Conservation (phyloP, 2,329 filamentous ascomycete genomes). For the Monosporascus ibericus region DNA sequence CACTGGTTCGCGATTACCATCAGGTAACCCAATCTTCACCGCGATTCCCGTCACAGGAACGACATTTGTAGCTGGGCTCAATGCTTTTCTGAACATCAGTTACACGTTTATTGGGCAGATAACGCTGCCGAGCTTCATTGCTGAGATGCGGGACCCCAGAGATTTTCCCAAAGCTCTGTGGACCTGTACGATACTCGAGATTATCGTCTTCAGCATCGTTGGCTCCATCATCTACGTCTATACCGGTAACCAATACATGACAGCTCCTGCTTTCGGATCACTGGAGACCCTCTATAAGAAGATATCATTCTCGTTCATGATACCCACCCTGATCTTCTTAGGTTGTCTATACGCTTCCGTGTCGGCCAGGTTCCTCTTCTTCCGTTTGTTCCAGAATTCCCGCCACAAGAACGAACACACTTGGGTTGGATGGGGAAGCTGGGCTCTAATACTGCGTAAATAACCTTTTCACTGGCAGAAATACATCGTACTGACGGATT, state of each 20-base stretch:
- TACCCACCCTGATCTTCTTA: constrained; percentile 87
- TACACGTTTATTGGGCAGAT: constrained; percentile 97
- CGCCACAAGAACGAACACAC: constrained; percentile 79
- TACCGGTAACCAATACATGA: constrained; percentile 85
- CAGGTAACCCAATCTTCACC: constrained; percentile 61
- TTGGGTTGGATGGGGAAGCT: constrained; percentile 70
- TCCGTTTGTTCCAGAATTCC: constrained; percentile 76
- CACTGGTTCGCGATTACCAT: constrained; percentile 21
- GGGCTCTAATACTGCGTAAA: constrained; percentile 65
- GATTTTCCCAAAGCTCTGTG: constrained; percentile 93
- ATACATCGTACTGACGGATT: constrained; percentile 6
- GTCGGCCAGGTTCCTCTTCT: constrained; percentile 85
- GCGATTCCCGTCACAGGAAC: constrained; percentile 63
- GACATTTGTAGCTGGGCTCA: constrained; percentile 76
- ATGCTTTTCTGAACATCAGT: constrained; percentile 88
- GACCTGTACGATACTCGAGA: constrained; percentile 81
- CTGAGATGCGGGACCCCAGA: constrained; percentile 75
- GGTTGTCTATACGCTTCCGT: constrained; percentile 89
- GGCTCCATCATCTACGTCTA: constrained; percentile 80
- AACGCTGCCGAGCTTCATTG: constrained; percentile 89
- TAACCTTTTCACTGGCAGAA: constrained; percentile 12
- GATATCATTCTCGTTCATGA: constrained; percentile 89
- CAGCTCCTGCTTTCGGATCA: constrained; percentile 79
- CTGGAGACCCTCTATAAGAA: constrained; percentile 78
- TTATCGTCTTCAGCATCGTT: constrained; percentile 79